Base-by-base conservation (phyloP, 2,329 filamentous ascomycete genomes). In the Beauveria medogensis region DNA sequence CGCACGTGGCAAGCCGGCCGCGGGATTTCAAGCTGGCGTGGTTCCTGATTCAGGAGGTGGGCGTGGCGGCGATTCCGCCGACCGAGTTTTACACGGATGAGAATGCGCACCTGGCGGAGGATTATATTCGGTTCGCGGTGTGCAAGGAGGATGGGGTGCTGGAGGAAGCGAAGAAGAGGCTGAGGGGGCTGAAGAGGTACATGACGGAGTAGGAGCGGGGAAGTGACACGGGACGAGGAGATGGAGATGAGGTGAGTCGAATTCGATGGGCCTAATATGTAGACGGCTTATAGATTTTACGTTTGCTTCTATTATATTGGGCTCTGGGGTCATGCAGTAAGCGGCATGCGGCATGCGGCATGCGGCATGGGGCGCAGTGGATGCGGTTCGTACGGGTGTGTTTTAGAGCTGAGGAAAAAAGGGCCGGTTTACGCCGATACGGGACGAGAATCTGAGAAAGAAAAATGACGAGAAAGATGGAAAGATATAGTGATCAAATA, bases 1-100 rank as follows among this genome's bases (percentile, higher is more conserved):
- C 87, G 1, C 91, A 97, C 71, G 93, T 99, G 41, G 90, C 89
- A 16, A 86, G 81, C 69, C 84, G 94, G 2, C 91, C 94, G 26
- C 82, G 94, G 34, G 94, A 99, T 73, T 99, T 97, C 77, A 91
- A 96, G 80, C 83, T 99, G 52, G 85, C 87, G 41, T 99, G 93
- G 93, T 97, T 97, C 77, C 77, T 97, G 68, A 99, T 99, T 75
- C 92, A 92, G 73, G 93, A 99, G 78, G 80, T 99, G 22, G 94
- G 94, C 10, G 91, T 99, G 30, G 94, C 94, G 3, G 92, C 93
- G 9, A 97, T 99, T 64, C 94, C 94, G 20, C 94, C 94, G 0
- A 96, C 92, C 0, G 94, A 99, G 74, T 99, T 99, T 74, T 97
- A 97, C 73, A 97, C 93, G 0, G 87, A 91, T 20, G 77, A 75